Percentiles rank a stretch among this genome's conserved stretches.
Evolutionary conservation across 2,329 filamentous ascomycete species (phyloP).

Genomic region (Ustulina deusta): DNA sequence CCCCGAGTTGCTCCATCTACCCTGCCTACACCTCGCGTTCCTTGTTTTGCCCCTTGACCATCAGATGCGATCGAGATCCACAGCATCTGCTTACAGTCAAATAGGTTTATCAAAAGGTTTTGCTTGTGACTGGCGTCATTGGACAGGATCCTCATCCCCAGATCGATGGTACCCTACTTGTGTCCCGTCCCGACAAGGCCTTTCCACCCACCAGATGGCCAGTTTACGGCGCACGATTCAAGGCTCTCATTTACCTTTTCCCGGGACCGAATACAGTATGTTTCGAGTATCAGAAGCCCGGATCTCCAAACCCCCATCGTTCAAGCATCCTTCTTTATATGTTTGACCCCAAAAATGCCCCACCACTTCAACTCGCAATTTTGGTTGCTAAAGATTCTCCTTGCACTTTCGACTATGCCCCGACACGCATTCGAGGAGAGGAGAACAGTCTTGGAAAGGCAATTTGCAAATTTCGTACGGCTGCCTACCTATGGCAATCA

Average conservation of each 20-base stretch:
- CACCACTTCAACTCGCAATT: conserved; percentile 90
- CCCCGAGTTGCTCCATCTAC: conserved; percentile 4
- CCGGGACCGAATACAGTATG: conserved; percentile 90
- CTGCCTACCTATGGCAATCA: conserved; percentile 95
- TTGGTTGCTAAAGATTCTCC: conserved; percentile 89
- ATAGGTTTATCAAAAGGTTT: conserved; percentile 90
- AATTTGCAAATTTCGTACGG: conserved; percentile 91
- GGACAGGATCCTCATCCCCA: conserved; percentile 72
- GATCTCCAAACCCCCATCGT: conserved; percentile 76
- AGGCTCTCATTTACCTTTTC: conserved; percentile 88
- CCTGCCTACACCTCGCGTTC: background rate
- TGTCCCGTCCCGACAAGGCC: conserved; percentile 84
- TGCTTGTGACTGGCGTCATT: conserved; percentile 84
- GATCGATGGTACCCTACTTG: conserved; percentile 82
- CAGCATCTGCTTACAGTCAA: conserved; percentile 29
- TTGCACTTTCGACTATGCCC: conserved; percentile 84
- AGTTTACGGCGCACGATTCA: conserved; percentile 90
- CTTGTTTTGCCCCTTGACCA: background rate
- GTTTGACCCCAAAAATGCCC: conserved; percentile 80
- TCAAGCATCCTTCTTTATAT: conserved; percentile 88
- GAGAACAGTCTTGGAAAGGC: conserved; percentile 85
- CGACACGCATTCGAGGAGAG: conserved; percentile 79
- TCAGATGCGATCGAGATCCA: background rate
- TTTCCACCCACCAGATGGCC: conserved; percentile 90
- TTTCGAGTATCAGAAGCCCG: conserved; percentile 86